Base-by-base conservation (phyloP, 345 rosid species). In the Pistacia atlantica region DNA sequence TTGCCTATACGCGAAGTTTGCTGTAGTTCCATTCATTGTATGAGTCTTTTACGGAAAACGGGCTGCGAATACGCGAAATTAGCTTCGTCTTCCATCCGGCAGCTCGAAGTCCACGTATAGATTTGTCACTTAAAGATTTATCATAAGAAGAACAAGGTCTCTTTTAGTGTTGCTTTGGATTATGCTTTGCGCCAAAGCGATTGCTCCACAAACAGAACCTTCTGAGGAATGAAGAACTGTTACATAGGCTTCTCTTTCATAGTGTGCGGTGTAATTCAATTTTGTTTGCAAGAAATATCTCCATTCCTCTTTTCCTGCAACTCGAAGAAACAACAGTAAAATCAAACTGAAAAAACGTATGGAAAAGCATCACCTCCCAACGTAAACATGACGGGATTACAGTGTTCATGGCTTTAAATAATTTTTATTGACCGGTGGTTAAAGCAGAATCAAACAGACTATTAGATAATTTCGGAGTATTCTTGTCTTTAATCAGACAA, bases 21-120 rank as follows among this genome's bases (percentile, higher is more conserved):
- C 92, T 89, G n/a, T 92, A 93, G 74, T 93, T 95, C 96, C 98
- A 93, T 51, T 93, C n/a, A n/a, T n/a, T n/a, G n/a, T n/a, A n/a
- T n/a, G n/a, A n/a, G n/a, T n/a, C n/a, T n/a, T n/a, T n/a, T n/a
- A n/a, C n/a, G n/a, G n/a, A n/a, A n/a, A n/a, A n/a, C n/a, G n/a
- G n/a, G n/a, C n/a, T n/a, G n/a, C 97, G 85, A 31, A 95, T 95
- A 8, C 91, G 89, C 0, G 80, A 69, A 2, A 93, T 88, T 1
- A 18, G 70, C 56, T 69, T 37, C 10, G 92, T 87, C 71, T 82
- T 75, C 99, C 99, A 92, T 0, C 99, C 98, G 0, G 98, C 93
- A 0, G 83, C 51, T 20, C 82, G 20, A 1, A 93, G 91, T 17
- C 92, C 97, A 0, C 20, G 5, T 0, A 86, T 80, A 3, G 98